phyloP scores from a whole-genome alignment of 805 yeast species.

The Yarrowia sp. region DNA sequence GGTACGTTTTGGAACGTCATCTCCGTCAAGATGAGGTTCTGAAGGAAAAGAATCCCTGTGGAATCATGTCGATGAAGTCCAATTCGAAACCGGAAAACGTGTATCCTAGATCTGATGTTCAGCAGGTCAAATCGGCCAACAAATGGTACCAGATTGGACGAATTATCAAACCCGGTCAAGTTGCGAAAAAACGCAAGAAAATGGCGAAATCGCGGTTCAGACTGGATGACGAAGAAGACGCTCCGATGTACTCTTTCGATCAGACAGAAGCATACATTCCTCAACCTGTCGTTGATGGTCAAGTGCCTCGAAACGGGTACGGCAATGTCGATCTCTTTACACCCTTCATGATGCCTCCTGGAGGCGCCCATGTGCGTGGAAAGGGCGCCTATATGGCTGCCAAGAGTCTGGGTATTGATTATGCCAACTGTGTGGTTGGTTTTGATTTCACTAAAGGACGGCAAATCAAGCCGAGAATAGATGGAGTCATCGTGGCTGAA shows the following conservation, averaged over 20 bases:
- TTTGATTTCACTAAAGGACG: slow-evolving; percentile 70
- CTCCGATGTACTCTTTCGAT: slow-evolving; percentile 69
- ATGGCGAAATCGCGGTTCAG: slow-evolving; percentile 43
- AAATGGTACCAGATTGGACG: slow-evolving; percentile 90
- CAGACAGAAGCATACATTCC: slow-evolving; percentile 80
- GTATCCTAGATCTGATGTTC: slow-evolving; percentile 70
- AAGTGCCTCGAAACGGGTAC: slow-evolving; percentile 73
- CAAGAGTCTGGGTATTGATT: slow-evolving; percentile 69
- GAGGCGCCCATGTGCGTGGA: slow-evolving; percentile 61
- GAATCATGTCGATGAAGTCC: slow-evolving; percentile 63
- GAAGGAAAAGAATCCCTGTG: slow-evolving; percentile 73
- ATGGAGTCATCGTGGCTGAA: slow-evolving; percentile 77
- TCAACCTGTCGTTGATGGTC: slow-evolving; percentile 68
- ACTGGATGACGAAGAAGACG: slow-evolving; percentile 49
- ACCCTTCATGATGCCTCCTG: slow-evolving; percentile 81
- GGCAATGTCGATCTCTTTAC: slow-evolving; percentile 86
- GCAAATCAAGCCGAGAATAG: slow-evolving; percentile 65
- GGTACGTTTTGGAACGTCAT: slow-evolving; percentile 80
- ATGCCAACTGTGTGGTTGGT: slow-evolving; percentile 85
- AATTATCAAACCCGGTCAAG: slow-evolving; percentile 70
- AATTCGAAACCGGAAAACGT: slow-evolving; percentile 53
- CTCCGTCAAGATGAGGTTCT: slow-evolving; percentile 75
- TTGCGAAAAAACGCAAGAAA: slow-evolving; percentile 52
- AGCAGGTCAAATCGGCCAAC: slow-evolving; percentile 69
- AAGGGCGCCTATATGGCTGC: slow-evolving; percentile 66